phyloP scores from a whole-genome alignment of 805 yeast species.

The Wickerhamomyces pijperi region DNA sequence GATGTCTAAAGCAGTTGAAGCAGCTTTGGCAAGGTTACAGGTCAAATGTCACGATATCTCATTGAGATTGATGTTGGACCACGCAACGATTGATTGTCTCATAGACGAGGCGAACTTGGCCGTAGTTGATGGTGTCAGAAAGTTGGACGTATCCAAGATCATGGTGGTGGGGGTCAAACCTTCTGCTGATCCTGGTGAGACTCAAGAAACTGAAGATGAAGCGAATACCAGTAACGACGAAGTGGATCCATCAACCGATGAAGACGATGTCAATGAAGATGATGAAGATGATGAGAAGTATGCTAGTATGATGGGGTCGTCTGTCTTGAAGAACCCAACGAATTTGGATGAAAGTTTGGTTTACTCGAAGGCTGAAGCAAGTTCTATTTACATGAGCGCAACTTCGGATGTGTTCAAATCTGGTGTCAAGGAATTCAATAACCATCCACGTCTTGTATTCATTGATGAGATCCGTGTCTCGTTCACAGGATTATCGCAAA shows the following conservation, averaged over 20 bases:
- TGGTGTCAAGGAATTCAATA: slow-evolving; percentile 6
- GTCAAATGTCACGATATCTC: slow-evolving; percentile 36
- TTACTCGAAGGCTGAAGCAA: slow-evolving; percentile 58
- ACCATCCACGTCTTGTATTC: slow-evolving; percentile 10
- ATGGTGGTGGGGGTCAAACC: slow-evolving; percentile 31
- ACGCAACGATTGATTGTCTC: slow-evolving; percentile 23
- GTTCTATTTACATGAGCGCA: slow-evolving; percentile 77
- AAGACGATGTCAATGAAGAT: slow-evolving; percentile 1
- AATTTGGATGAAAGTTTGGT: slow-evolving; percentile 42
- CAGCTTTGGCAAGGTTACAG: slow-evolving; percentile 51
- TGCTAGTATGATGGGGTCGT: slow-evolving; percentile 22
- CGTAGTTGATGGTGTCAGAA: slow-evolving; percentile 37
- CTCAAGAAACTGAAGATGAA: neutral
- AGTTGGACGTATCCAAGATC: slow-evolving; percentile 28
- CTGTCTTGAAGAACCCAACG: slow-evolving; percentile 12
- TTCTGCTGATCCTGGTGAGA: slow-evolving; percentile 17
- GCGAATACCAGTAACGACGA: slow-evolving; percentile 16
- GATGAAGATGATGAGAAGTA: slow-evolving; percentile 10
- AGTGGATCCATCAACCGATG: slow-evolving; percentile 16
- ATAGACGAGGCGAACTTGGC: slow-evolving; percentile 22
- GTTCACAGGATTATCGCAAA: slow-evolving; percentile 34
- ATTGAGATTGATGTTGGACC: slow-evolving; percentile 39
- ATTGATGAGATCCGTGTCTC: slow-evolving; percentile 26
- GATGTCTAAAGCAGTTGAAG: slow-evolving; percentile 54
- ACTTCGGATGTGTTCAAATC: slow-evolving; percentile 36